These are phyloP conservation scores for Rhizomucor pusillus DNA, from an alignment of 371 early-diverging fungal genomes.

Conservation along the genomic window DNA sequence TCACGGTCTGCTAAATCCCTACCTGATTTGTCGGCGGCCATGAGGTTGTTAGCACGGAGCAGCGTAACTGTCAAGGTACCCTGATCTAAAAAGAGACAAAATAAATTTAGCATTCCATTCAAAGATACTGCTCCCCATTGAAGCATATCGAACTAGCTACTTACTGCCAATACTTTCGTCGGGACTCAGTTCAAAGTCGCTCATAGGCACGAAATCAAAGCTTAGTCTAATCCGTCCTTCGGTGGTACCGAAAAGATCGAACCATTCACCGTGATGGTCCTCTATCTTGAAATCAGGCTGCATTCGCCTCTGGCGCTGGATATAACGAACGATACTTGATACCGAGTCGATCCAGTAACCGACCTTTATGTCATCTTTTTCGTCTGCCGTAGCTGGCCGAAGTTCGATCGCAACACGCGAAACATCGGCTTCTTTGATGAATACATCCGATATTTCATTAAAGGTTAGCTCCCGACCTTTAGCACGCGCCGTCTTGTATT, in stretches of 20 bases:
- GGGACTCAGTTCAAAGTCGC: conserved; percentile 42
- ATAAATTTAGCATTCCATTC: no score
- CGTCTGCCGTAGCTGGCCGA: conserved; percentile 21
- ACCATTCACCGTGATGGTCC: conserved; percentile 39
- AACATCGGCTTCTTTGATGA: conserved; percentile 61
- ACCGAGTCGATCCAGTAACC: conserved; percentile 39
- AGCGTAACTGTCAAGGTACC: conserved; percentile 48
- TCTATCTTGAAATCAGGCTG: conserved; percentile 4
- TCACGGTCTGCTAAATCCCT: no score
- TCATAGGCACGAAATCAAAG: conserved; percentile 53
- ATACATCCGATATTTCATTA: conserved; percentile 46
- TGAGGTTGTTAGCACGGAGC: conserved; percentile 44
- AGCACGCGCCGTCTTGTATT: conserved; percentile 30
- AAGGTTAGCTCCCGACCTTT: conserved; percentile 28
- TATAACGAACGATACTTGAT: conserved; percentile 27
- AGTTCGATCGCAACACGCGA: conserved; percentile 54
- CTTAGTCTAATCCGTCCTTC: conserved; percentile 46
- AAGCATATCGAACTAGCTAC: conserved; percentile 1
- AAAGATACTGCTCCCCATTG: no score
- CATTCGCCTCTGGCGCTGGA: conserved; percentile 19
- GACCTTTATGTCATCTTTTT: conserved; percentile 27
- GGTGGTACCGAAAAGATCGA: conserved; percentile 27
- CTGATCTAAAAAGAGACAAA: conserved; percentile 39
- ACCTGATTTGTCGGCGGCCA: conserved; percentile 52
- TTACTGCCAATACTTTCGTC: conserved; percentile 62